Base-by-base conservation (phyloP, 805 yeast species). In the Hanseniaspora occidentalis region DNA sequence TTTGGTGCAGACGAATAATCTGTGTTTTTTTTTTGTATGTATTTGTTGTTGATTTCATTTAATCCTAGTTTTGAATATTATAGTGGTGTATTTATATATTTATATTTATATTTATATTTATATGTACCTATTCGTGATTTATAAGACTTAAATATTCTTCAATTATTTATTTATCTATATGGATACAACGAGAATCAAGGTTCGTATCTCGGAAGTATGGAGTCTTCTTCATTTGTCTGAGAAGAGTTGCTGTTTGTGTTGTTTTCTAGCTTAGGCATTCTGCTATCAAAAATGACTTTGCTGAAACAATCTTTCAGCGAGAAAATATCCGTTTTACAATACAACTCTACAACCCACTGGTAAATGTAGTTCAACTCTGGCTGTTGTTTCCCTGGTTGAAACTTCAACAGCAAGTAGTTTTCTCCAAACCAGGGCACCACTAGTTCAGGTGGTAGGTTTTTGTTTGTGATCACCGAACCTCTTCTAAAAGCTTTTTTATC, bases 1-100 rank as follows among this genome's bases (percentile, higher is more conserved):
- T 58, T 58, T 36, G 64, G 62, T 22, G 62, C 56, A 9, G 64
- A 58, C 35, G 62, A 59, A 20, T 22, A 31, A 14, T 16, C 40
- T 14, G 8, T 55, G 48, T 35, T 60, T 49, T 13, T 31, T 38
- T 18, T 18, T 14, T 13, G 8, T 16, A 5, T 29, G 4, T 29
- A 36, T 36, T 21, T 21, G 11, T 22, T 20, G 35, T 29, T 11
- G 13, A 20, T 14, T 33, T 2, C 34, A 4, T 25, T 22, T 20
- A n/a, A n/a, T n/a, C n/a, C n/a, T n/a, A n/a, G n/a, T n/a, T n/a
- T n/a, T n/a, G n/a, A n/a, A n/a, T n/a, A n/a, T n/a, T n/a, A n/a
- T n/a, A n/a, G n/a, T n/a, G n/a, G n/a, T n/a, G n/a, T n/a, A n/a
- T n/a, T n/a, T n/a, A n/a, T n/a, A n/a, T n/a, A n/a, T n/a, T n/a